Base-by-base conservation (phyloP, 1,284 basidiomycete species). In the Fistulinella cinereoalba region DNA sequence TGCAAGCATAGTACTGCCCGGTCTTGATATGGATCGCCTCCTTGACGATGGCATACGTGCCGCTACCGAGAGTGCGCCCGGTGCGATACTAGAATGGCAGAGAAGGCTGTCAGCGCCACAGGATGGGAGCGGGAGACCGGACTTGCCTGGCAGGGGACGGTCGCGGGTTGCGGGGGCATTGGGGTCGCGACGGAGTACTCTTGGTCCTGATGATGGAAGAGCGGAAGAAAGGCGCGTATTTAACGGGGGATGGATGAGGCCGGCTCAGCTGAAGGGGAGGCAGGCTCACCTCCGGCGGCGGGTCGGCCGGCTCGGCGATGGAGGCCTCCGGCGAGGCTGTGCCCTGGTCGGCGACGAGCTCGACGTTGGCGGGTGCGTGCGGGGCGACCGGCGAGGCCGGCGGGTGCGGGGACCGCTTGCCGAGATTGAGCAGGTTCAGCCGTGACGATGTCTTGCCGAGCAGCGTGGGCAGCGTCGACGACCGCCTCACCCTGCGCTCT, bases 11-110 rank as follows among this genome's bases (percentile, higher is more conserved):
- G 68, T 88, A 78, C 55, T 80, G 75, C 51, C 91, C 84, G 0
- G 94, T 96, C 70, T 88, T 86, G 75, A 97, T 90, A 64, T 97
- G 95, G 13, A 97, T 92, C 37, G 93, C 96, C 73, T 97, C 96
- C 68, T 92, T 92, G 51, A 92, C 90, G 61, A 92, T 90, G 50
- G 90, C 88, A 64, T 92, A 94, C 9, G 88, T 97, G 41, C 89
- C 95, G 68, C 90, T 94, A 27, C 95, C 92, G 27, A 95, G 78
- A 5, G 88, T 92, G 70, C 86, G 89, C 53, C 92, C 92, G n/a
- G 92, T 94, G 62, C 91, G 89, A 65, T 95, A 95, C 90, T 94
- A 60, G 27, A 43, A 51, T 44, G 29, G 43, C 42, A 7, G 18
- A 23, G 23, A 41, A 37, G 21, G 34, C 27, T 9, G 42, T 64